Evolutionary conservation across 2,329 filamentous ascomycete species (phyloP).

Genomic region (Aspergillus carbonarius): DNA sequence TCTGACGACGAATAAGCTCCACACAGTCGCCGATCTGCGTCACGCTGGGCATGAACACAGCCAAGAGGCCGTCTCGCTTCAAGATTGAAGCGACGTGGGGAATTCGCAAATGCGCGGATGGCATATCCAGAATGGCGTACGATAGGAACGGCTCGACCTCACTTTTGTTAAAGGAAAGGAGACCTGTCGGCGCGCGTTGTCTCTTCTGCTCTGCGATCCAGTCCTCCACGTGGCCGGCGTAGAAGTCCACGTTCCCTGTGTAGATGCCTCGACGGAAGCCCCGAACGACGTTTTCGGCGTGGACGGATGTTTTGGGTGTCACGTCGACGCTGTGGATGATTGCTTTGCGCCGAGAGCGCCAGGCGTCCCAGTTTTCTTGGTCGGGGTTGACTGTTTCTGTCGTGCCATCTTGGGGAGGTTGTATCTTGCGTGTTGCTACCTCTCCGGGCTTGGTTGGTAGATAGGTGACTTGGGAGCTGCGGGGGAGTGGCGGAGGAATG

Average conservation of each 20-base stretch:
- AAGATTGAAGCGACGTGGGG: conserved; percentile 53
- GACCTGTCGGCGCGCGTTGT: conserved; percentile 29
- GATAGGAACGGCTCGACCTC: conserved; percentile 61
- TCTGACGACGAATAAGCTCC: conserved; percentile 52
- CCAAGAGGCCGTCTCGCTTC: conserved; percentile 62
- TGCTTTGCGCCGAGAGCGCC: conserved; percentile 58
- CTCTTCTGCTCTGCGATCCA: conserved; percentile 60
- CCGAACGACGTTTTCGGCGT: conserved; percentile 64
- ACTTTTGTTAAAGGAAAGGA: conserved; percentile 20
- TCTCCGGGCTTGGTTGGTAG: conserved; percentile 15
- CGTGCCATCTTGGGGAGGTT: conserved; percentile 1
- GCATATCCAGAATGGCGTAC: conserved; percentile 72
- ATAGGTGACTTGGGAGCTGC: conserved; percentile 31
- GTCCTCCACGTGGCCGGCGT: conserved; percentile 63
- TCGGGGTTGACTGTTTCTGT: conserved; percentile 13
- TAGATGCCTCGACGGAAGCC: conserved; percentile 72
- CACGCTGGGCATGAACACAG: conserved; percentile 74
- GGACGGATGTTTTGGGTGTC: conserved; percentile 59
- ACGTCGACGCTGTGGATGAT: conserved; percentile 75
- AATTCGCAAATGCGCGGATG: conserved; percentile 56
- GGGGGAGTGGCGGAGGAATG: conserved; percentile 47
- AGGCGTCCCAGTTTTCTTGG: conserved; percentile 45
- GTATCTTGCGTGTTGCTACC: conserved; percentile 10
- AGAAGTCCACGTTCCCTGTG: conserved; percentile 68
- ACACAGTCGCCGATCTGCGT: conserved; percentile 72